A percentile compares a stretch with the other conserved stretches of the same genome.
Evolutionary conservation across 345 rosid species (phyloP).

Genomic region (Citrus reticulata): DNA sequence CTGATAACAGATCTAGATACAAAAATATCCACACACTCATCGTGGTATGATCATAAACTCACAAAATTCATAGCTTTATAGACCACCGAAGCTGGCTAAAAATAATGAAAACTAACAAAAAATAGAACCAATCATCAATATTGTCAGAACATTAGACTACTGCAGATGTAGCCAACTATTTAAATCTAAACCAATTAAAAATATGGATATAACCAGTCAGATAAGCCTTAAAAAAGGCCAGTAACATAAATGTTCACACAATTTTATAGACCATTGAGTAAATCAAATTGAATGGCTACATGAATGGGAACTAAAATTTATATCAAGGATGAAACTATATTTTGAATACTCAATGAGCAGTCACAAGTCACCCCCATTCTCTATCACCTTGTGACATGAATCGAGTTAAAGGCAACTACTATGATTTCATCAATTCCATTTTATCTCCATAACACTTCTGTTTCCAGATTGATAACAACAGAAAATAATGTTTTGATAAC

Average conservation of each 20-base stretch:
- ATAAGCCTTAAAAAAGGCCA: neutral
- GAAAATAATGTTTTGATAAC: neutral
- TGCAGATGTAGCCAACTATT: neutral
- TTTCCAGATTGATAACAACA: neutral
- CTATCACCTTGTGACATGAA: neutral
- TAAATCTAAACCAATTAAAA: neutral
- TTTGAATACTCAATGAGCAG: neutral
- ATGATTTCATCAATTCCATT: neutral
- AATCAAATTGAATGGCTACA: neutral
- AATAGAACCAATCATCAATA: neutral
- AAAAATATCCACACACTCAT: neutral
- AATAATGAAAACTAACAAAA: neutral
- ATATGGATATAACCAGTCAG: neutral
- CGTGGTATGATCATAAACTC: neutral
- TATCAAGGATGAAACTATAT: neutral
- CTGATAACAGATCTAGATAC: neutral
- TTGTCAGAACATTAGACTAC: neutral
- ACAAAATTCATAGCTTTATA: neutral
- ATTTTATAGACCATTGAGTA: neutral
- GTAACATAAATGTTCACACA: neutral
- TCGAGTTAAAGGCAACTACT: neutral
- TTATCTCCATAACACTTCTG: neutral
- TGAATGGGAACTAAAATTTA: neutral
- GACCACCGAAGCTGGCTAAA: neutral
- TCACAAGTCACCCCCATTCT: neutral